A percentile compares a stretch with the other conserved stretches of the same genome.
phyloP scores from a whole-genome alignment of 2,329 filamentous ascomycete genomes.

The Stromatinia cepivora region DNA sequence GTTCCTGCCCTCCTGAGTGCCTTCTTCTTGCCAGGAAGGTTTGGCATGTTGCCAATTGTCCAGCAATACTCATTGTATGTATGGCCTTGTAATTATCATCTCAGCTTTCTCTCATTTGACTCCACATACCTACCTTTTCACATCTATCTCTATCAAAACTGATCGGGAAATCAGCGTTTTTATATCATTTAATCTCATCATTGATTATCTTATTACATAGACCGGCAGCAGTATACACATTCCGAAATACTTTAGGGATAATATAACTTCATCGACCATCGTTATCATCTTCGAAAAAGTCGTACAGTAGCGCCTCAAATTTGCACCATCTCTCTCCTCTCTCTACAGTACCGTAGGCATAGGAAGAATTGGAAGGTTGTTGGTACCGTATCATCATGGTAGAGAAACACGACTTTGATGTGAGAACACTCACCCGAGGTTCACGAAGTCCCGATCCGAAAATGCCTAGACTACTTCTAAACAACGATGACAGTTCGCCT shows the following conservation, averaged over 20 bases:
- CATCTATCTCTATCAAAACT: background rate
- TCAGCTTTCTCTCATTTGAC: background rate
- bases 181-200: background rate
- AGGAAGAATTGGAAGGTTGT: background rate
- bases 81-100: background rate
- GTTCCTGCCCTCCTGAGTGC: background rate
- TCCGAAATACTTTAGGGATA: background rate
- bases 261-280: background rate
- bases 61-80: background rate
- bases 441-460: background rate
- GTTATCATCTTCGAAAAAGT: background rate
- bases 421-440: background rate
- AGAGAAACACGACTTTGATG: constrained; percentile 9
- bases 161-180: background rate
- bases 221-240: background rate
- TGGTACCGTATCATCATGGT: background rate
- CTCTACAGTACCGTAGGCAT: background rate
- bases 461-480: background rate
- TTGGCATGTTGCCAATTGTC: background rate
- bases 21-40: background rate
- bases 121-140: background rate
- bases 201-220: background rate
- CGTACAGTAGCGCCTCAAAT: background rate
- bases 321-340: background rate
- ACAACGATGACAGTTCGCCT: background rate